Conservation (phyloP, 139 green algal species). For the Chlamydomonas sphaeroides region DNA sequence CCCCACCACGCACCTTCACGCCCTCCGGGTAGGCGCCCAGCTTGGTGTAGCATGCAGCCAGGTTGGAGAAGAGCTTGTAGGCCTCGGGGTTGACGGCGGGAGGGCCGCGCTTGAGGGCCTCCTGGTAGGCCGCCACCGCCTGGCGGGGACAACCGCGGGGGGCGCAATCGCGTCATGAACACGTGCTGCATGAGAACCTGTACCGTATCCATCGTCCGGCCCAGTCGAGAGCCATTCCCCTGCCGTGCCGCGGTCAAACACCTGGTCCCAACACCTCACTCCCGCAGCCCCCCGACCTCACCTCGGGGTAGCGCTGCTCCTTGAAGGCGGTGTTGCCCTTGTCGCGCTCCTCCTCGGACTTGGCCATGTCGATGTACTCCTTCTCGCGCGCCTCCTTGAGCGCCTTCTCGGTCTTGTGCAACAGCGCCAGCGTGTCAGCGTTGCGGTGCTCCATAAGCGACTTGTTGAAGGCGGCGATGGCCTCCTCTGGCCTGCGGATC, state of each 20-base stretch:
- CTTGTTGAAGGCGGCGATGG: constrained; percentile 90
- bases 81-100: constrained; percentile 87
- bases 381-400: constrained; percentile 69
- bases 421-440: constrained; percentile 93
- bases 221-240: no score
- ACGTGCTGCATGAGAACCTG: no score
- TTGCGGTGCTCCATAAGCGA: constrained; percentile 94
- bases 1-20: constrained; percentile 72
- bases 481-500: constrained; percentile 76
- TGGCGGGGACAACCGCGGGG: neutral
- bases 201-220: no score
- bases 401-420: constrained; percentile 91
- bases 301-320: constrained; percentile 86
- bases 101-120: constrained; percentile 93
- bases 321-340: constrained; percentile 96
- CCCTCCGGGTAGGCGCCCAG: constrained; percentile 93
- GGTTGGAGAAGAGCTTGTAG: constrained; percentile 97
- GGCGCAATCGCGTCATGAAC: no score
- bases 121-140: constrained; percentile 93
- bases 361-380: constrained; percentile 91
- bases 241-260: no score
- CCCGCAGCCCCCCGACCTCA: no score
- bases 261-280: no score
- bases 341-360: constrained; percentile 83
- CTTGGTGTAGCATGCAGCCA: constrained; percentile 99